Percentiles rank a stretch among this genome's conserved stretches.
These are phyloP conservation scores for Gremmenia infestans DNA, from an alignment of 2,329 filamentous ascomycete species.

Conservation along the genomic window DNA sequence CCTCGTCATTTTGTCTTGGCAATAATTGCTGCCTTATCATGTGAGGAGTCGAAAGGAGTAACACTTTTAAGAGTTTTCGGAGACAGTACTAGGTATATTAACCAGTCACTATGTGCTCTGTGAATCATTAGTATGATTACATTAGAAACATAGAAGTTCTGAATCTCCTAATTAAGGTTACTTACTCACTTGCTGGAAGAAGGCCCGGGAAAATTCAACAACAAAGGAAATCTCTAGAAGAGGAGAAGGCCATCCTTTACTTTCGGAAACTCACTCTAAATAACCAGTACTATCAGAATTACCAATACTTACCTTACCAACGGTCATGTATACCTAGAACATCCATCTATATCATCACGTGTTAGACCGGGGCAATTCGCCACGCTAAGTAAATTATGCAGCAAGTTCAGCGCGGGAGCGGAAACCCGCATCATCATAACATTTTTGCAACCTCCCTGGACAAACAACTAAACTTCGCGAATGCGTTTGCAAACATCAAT, in stretches of 20 bases:
- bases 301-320: not conserved
- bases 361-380: not conserved
- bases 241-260: not conserved
- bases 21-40: not conserved
- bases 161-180: too few species aligned
- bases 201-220: not conserved
- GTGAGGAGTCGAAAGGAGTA: not conserved
- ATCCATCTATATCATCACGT: not conserved
- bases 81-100: too few species aligned
- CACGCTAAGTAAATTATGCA: constrained; percentile 16
- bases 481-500: constrained; percentile 27
- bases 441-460: constrained; percentile 4
- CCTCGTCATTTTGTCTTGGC: constrained; percentile 9
- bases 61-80: not conserved
- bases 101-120: too few species aligned
- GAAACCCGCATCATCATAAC: constrained; percentile 20
- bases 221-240: not conserved
- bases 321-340: not conserved
- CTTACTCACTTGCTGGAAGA: too few species aligned
- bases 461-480: constrained; percentile 8
- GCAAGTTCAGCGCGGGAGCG: constrained; percentile 3
- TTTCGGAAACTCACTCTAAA: not conserved
- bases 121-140: too few species aligned
- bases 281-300: not conserved
- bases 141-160: too few species aligned